Evolutionary conservation across 2,329 filamentous ascomycete genomes (phyloP).

Genomic region (Pleomassaria siparia): DNA sequence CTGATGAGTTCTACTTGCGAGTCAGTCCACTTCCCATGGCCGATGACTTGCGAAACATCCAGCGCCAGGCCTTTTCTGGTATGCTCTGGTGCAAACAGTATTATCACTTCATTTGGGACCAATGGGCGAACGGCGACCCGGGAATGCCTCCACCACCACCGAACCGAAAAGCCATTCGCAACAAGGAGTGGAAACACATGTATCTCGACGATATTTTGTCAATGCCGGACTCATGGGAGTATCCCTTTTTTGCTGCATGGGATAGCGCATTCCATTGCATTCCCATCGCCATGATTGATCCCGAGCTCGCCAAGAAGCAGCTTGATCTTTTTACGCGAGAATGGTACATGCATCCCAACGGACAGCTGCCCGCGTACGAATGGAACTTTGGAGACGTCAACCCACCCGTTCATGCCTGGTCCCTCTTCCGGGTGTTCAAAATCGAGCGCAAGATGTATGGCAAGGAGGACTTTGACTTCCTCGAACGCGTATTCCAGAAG

Average conservation of each 20-base stretch:
- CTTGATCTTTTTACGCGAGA: constrained; percentile 93
- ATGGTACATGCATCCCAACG: constrained; percentile 99
- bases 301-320: constrained; percentile 97
- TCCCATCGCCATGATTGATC: constrained; percentile 93
- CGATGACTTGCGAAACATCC: constrained; percentile 91
- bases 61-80: constrained; percentile 88
- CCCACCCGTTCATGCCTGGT: constrained; percentile 94
- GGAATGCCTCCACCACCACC: constrained; percentile 82
- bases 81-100: constrained; percentile 99
- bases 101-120: constrained; percentile 96
- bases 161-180: constrained; percentile 77
- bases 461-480: constrained; percentile 88
- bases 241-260: constrained; percentile 97
- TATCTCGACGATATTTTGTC: constrained; percentile 93
- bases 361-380: constrained; percentile 88
- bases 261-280: constrained; percentile 97
- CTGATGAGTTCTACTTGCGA: constrained; percentile 93
- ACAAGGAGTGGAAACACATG: constrained; percentile 91
- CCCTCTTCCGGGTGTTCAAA: constrained; percentile 94
- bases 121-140: constrained; percentile 95
- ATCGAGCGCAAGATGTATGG: constrained; percentile 98
- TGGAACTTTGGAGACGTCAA: constrained; percentile 99
- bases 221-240: constrained; percentile 99
- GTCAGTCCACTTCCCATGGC: constrained; percentile 92
- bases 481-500: constrained; percentile 96